A percentile compares a stretch with the other conserved stretches of the same genome.
Conservation (phyloP, 2,329 filamentous ascomycete species). For the Alternaria atra region DNA sequence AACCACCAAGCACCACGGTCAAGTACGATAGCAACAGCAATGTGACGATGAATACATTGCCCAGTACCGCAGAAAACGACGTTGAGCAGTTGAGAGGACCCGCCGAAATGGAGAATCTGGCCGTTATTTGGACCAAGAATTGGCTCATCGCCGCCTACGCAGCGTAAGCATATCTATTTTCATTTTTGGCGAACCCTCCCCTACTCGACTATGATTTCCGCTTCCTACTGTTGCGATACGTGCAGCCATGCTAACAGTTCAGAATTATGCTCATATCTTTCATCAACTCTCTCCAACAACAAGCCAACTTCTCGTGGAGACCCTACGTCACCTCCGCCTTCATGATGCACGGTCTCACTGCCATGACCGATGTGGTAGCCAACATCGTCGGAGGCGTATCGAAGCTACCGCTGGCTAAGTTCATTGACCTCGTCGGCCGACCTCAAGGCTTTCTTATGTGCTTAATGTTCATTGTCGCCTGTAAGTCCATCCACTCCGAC, state of each 20-base stretch:
- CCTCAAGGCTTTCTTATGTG: conserved; percentile 45
- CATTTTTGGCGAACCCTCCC: neutral
- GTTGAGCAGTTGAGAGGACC: conserved; percentile 16
- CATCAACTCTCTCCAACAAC: conserved; percentile 57
- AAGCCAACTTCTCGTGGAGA: conserved; percentile 50
- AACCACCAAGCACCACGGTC: neutral
- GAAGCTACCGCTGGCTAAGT: conserved; percentile 50
- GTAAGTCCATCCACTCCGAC: conserved; percentile 4
- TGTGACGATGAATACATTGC: neutral
- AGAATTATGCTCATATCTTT: conserved; percentile 32
- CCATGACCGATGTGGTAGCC: conserved; percentile 44
- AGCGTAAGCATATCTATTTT: conserved; percentile 12
- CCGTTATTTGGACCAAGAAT: conserved; percentile 52
- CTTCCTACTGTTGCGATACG: neutral
- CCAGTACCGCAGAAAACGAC: neutral
- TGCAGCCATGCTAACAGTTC: neutral
- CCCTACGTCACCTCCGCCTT: conserved; percentile 52
- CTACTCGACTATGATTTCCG: neutral
- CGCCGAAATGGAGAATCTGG: conserved; percentile 54
- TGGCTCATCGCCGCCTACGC: conserved; percentile 53
- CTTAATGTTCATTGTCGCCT: conserved; percentile 15
- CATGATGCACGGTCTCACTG: conserved; percentile 39
- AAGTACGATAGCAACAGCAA: conserved; percentile 3
- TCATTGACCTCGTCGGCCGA: conserved; percentile 51
- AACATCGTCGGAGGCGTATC: conserved; percentile 45